Conservation (phyloP, 1,139 yeast species). For the Scheffersomyces insectosa region DNA sequence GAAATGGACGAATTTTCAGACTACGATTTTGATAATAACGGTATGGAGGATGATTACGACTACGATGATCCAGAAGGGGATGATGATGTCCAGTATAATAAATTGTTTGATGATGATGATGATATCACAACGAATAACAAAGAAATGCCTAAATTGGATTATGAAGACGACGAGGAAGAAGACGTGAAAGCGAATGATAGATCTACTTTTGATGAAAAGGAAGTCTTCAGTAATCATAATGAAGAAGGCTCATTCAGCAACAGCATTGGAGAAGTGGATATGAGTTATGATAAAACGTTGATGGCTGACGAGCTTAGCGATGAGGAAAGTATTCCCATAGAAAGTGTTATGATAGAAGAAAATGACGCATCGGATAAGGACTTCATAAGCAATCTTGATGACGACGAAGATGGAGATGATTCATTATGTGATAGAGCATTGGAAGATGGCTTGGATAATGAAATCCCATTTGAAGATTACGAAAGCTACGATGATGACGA, state of each 20-base stretch:
- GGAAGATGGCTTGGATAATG: conserved; percentile 1
- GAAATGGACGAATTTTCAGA: conserved; percentile 39
- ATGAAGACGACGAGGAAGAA: no score
- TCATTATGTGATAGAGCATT: background rate
- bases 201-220: no score
- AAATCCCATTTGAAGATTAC: background rate
- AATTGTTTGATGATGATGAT: conserved; percentile 21
- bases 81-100: conserved; percentile 37
- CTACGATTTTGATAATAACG: conserved; percentile 52
- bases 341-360: no score
- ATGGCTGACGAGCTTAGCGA: no score
- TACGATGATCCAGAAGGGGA: conserved; percentile 51
- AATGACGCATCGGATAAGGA: background rate
- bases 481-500: background rate
- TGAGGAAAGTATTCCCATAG: no score
- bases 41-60: conserved; percentile 31
- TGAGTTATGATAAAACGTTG: no score
- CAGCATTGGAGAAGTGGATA: no score
- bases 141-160: no score
- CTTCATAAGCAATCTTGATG: conserved; percentile 11
- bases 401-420: conserved; percentile 6
- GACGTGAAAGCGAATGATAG: no score
- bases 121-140: background rate
- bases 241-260: background rate
- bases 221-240: background rate